Conservation (phyloP, 805 yeast species). For the Cyberlindnera mrakii region DNA sequence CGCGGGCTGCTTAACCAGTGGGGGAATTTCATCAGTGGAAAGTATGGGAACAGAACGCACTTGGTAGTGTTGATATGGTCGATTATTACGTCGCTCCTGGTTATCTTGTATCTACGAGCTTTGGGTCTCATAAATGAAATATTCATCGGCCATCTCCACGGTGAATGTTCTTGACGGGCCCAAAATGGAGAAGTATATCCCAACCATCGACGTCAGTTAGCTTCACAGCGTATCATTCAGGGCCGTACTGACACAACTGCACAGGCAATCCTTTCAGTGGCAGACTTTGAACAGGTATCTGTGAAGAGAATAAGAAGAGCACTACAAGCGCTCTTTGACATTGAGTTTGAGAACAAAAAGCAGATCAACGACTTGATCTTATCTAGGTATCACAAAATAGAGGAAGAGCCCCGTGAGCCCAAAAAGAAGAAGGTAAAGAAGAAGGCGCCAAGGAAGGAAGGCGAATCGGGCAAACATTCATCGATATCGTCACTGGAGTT, state of each 20-base stretch:
- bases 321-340: constrained; percentile 59
- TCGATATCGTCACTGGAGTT: constrained; percentile 35
- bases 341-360: constrained; percentile 48
- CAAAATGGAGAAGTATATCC: constrained; percentile 31
- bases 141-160: background rate
- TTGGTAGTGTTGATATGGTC: no score
- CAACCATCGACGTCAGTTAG: constrained; percentile 57
- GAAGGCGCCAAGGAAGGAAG: background rate
- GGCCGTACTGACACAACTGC: constrained; percentile 2
- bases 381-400: constrained; percentile 45
- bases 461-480: constrained; percentile 7
- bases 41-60: no score
- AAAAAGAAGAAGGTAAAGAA: constrained; percentile 6
- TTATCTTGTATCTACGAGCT: background rate
- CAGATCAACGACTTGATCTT: constrained; percentile 55
- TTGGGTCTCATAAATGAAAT: background rate
- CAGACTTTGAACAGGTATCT: constrained; percentile 63
- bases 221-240: background rate
- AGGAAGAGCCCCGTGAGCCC: constrained; percentile 25
- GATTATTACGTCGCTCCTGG: no score
- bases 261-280: constrained; percentile 65
- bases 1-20: background rate
- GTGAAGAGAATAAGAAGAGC: constrained; percentile 69
- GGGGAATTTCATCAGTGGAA: no score
- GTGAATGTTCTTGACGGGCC: background rate